These are phyloP conservation scores for Aureobasidium sp. DNA, from an alignment of 2,329 filamentous ascomycete genomes.

Conservation along the genomic window DNA sequence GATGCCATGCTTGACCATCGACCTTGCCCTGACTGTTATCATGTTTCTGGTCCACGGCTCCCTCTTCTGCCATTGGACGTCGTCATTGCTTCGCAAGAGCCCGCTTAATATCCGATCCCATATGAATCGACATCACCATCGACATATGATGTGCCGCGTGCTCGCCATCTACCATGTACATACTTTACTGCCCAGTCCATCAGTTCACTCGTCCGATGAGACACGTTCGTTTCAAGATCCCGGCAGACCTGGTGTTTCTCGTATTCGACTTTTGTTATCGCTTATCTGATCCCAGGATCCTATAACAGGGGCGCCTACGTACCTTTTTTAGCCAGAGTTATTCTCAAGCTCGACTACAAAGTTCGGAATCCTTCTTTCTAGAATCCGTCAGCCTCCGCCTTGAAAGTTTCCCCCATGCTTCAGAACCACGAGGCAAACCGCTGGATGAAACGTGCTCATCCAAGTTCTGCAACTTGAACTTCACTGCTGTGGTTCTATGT, in stretches of 20 bases:
- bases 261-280: neutral
- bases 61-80: neutral
- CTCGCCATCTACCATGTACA: neutral
- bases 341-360: neutral
- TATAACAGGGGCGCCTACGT: neutral
- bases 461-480: neutral
- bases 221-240: neutral
- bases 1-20: neutral
- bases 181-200: neutral
- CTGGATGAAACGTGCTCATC: neutral
- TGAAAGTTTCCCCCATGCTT: neutral
- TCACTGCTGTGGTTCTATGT: neutral
- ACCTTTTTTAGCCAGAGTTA: neutral
- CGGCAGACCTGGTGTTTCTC: neutral
- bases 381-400: neutral
- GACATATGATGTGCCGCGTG: neutral
- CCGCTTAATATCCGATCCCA: neutral
- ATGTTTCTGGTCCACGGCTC: neutral
- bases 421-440: neutral
- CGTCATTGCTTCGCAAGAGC: neutral
- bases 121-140: neutral
- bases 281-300: neutral
- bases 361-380: slow-evolving; percentile 3
- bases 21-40: neutral
- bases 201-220: neutral